A percentile compares a stretch with the other conserved stretches of the same genome.
Conservation (phyloP, 2,329 filamentous ascomycete genomes). For the Colletotrichum eleusines region DNA sequence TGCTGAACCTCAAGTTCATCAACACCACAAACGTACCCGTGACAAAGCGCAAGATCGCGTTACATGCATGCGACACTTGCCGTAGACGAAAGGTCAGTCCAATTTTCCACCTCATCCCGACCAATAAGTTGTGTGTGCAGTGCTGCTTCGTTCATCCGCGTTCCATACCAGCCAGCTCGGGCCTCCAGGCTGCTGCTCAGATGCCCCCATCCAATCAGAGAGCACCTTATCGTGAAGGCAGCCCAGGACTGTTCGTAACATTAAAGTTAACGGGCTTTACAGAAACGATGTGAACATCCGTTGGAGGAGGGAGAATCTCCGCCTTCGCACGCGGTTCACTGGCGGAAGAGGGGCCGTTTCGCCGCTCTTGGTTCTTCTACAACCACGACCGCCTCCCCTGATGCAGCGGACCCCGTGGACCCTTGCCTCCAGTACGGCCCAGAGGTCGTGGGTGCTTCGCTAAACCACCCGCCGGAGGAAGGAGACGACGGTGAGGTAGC, state of each 20-base stretch:
- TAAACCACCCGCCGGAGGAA: background rate
- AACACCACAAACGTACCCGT: constrained; percentile 37
- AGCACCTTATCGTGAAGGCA: background rate
- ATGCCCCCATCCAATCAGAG: constrained; percentile 19
- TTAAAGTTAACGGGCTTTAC: constrained; percentile 2
- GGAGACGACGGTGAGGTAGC: background rate
- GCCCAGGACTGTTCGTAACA: background rate
- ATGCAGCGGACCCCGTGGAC: background rate
- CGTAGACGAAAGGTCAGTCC: constrained; percentile 40
- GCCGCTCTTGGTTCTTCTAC: background rate
- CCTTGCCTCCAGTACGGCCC: background rate
- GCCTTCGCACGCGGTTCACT: constrained; percentile 21
- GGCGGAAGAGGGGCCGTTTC: constrained; percentile 2
- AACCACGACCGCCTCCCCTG: background rate
- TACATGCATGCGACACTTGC: constrained; percentile 40
- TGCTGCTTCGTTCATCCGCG: background rate
- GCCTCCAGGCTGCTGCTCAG: background rate
- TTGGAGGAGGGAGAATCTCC: constrained; percentile 15
- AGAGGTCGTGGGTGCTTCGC: background rate
- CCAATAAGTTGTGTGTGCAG: background rate
- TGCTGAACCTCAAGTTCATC: constrained; percentile 43
- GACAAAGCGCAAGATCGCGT: constrained; percentile 37
- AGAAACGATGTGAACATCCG: constrained; percentile 42
- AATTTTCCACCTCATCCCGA: background rate
- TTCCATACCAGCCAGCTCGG: background rate